Evolutionary conservation across 208 protist genomes (phyloP).

Genomic region (Trypanosoma brucei): DNA sequence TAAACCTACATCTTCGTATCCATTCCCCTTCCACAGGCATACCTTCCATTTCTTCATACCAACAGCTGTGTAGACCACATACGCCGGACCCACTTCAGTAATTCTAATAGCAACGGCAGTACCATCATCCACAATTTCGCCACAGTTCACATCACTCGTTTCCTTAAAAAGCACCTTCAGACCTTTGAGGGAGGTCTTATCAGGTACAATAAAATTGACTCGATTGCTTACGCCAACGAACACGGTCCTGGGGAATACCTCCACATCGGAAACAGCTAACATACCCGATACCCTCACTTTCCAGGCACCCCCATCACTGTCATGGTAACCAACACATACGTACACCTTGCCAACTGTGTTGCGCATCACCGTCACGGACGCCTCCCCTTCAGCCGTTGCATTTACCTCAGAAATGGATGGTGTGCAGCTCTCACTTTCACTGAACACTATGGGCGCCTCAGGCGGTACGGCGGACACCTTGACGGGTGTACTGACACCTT

Average conservation of each 20-base stretch:
- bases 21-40: slow-evolving; percentile 24
- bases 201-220: slow-evolving; percentile 39
- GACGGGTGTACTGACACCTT: slow-evolving; percentile 24
- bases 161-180: slow-evolving; percentile 20
- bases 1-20: slow-evolving; percentile 25
- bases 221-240: slow-evolving; percentile 26
- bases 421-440: slow-evolving; percentile 14
- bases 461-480: slow-evolving; percentile 28
- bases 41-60: slow-evolving; percentile 13
- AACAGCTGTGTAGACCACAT: slow-evolving; percentile 4
- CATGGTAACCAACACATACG: slow-evolving; percentile 55
- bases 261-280: slow-evolving; percentile 19
- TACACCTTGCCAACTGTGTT: slow-evolving; percentile 14
- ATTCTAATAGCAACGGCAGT: not conserved
- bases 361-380: slow-evolving; percentile 20
- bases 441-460: slow-evolving; percentile 24
- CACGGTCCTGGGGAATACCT: slow-evolving; percentile 27
- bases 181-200: slow-evolving; percentile 27
- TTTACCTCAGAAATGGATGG: slow-evolving; percentile 22
- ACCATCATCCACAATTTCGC: not conserved
- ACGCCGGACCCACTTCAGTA: slow-evolving; percentile 1
- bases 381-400: slow-evolving; percentile 29
- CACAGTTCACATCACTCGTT: not conserved
- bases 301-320: slow-evolving; percentile 16
- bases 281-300: slow-evolving; percentile 15